These are phyloP conservation scores for Kitagawia praeruptora DNA, from an alignment of 129 eudicot species.

Conservation along the genomic window DNA sequence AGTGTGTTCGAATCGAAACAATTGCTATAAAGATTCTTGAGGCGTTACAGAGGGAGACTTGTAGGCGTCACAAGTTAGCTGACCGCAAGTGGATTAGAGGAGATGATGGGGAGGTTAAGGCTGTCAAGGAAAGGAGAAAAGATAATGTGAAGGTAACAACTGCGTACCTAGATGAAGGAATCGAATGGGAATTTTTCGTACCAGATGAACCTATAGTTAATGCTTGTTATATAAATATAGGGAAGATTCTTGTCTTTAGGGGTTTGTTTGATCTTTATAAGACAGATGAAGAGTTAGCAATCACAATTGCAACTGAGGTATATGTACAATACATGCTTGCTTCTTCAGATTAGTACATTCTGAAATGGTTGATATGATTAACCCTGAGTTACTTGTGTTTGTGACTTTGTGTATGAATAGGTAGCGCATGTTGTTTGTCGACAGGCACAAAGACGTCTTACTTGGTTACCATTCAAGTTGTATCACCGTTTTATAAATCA, in stretches of 20 bases:
- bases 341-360: background rate
- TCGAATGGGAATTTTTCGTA: background rate
- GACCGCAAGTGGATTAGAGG: background rate
- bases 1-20: background rate
- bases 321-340: background rate
- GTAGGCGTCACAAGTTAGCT: slow-evolving; percentile 5
- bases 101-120: background rate
- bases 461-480: background rate
- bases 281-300: background rate
- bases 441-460: background rate
- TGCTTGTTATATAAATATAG: background rate
- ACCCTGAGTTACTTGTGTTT: background rate
- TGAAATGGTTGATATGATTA: background rate
- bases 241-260: background rate
- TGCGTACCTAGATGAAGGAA: background rate
- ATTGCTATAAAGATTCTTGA: slow-evolving; percentile 1
- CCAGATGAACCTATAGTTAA: background rate
- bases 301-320: background rate
- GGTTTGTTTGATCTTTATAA: background rate
- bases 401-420: background rate
- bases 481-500: background rate
- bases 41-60: background rate
- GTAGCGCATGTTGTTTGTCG: background rate
- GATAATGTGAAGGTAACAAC: background rate
- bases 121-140: background rate